A percentile compares a stretch with the other conserved stretches of the same genome.
These are phyloP conservation scores for Paramecium sonneborni DNA, from an alignment of 73 alveolate genomes.

Conservation along the genomic window DNA sequence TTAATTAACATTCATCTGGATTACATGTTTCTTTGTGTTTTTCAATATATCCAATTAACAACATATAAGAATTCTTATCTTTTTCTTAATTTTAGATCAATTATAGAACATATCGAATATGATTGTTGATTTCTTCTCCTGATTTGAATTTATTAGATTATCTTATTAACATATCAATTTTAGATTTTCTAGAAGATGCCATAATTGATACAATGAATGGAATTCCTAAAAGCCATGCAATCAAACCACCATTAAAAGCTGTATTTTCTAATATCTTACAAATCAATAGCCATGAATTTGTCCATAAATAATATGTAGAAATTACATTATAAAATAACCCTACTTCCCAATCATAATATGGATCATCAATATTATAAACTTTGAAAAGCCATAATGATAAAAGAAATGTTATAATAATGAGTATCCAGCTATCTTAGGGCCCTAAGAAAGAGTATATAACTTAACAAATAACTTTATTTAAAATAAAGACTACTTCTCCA, in stretches of 20 bases:
- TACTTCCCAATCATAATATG: constrained; percentile 60
- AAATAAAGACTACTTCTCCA: constrained; percentile 55
- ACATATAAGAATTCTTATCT: constrained; percentile 84
- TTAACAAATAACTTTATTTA: constrained; percentile 37
- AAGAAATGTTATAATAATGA: constrained; percentile 2
- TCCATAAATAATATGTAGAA: constrained; percentile 65
- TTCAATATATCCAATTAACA: constrained; percentile 88
- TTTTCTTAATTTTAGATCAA: constrained; percentile 72
- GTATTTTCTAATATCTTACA: constrained; percentile 79
- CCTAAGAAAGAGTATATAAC: constrained; percentile 50
- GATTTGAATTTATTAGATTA: constrained; percentile 81
- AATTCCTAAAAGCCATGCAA: constrained; percentile 83
- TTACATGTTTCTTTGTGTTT: constrained; percentile 91
- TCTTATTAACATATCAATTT: constrained; percentile 76
- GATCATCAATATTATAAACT: constrained; percentile 61
- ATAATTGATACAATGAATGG: constrained; percentile 80
- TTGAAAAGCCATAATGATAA: constrained; percentile 31
- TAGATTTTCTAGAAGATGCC: constrained; percentile 77
- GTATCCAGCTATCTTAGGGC: constrained; percentile 38
- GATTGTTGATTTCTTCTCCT: constrained; percentile 85
- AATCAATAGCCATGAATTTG: constrained; percentile 69
- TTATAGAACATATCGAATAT: constrained; percentile 84
- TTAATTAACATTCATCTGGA: constrained; percentile 82
- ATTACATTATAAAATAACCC: constrained; percentile 34
- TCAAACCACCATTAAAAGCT: constrained; percentile 86